Conservation (phyloP, 306 rosid genomes). For the Fagus sylvatica region DNA sequence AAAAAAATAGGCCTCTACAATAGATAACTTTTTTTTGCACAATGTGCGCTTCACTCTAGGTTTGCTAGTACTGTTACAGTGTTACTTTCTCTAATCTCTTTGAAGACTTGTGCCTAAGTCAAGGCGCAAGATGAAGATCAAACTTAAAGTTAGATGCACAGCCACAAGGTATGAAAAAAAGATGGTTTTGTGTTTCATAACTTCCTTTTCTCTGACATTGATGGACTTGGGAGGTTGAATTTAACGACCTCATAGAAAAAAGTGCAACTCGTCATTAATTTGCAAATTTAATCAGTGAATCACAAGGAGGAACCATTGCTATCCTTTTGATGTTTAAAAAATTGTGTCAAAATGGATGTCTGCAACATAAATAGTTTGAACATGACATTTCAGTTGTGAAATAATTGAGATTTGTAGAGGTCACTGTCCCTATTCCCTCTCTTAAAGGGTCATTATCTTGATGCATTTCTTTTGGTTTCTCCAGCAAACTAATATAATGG, state of each 20-base stretch:
- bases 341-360: background rate
- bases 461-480: no score
- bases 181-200: background rate
- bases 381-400: no score
- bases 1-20: no score
- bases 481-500: background rate
- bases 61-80: no score
- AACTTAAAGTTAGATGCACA: background rate
- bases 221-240: background rate
- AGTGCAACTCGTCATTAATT: background rate
- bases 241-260: background rate
- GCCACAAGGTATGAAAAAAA: background rate
- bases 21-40: background rate
- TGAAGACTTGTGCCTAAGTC: background rate
- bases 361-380: background rate
- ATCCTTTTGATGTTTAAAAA: background rate
- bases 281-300: background rate
- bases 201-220: background rate
- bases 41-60: background rate
- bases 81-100: background rate
- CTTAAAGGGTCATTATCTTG: no score
- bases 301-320: background rate
- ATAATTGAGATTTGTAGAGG: no score
- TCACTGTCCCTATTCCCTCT: no score
- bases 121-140: constrained; percentile 2